Percentiles rank a stretch among this genome's conserved stretches.
Evolutionary conservation across 352 stramenopile genomes (phyloP).

Genomic region (Phytophthora idaei): DNA sequence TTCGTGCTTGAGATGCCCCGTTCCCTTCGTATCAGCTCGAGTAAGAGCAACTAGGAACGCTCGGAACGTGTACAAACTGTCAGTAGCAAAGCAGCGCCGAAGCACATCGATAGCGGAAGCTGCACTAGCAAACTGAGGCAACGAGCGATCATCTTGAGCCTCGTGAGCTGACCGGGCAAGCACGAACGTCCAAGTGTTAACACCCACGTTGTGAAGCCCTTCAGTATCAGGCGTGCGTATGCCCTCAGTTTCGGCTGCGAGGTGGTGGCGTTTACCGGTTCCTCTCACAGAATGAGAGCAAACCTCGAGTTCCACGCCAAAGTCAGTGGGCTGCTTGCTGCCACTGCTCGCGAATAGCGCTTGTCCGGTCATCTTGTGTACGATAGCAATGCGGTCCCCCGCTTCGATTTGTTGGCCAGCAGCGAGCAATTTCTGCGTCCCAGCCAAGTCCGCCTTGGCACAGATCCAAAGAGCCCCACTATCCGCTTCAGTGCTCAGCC

Average conservation of each 20-base stretch:
- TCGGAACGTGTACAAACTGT: slow-evolving; percentile 73
- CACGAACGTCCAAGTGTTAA: slow-evolving; percentile 76
- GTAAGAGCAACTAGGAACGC: slow-evolving; percentile 48
- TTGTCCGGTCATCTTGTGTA: slow-evolving; percentile 89
- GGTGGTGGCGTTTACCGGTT: slow-evolving; percentile 73
- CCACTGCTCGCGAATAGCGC: slow-evolving; percentile 55
- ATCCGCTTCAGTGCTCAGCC: slow-evolving; percentile 64
- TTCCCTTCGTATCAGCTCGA: slow-evolving; percentile 47
- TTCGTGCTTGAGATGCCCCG: slow-evolving; percentile 69
- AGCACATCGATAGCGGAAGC: slow-evolving; percentile 53
- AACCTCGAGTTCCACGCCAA: slow-evolving; percentile 82
- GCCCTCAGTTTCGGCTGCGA: slow-evolving; percentile 60
- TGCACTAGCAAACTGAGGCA: slow-evolving; percentile 51
- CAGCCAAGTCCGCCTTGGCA: slow-evolving; percentile 59
- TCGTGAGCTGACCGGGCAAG: slow-evolving; percentile 45
- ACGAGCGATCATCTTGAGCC: slow-evolving; percentile 48
- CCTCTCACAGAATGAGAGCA: slow-evolving; percentile 50
- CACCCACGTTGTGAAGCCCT: slow-evolving; percentile 43
- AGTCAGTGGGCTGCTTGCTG: slow-evolving; percentile 78
- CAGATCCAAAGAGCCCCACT: slow-evolving; percentile 80
- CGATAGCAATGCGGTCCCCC: slow-evolving; percentile 60
- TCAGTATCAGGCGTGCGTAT: slow-evolving; percentile 75
- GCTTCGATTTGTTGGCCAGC: slow-evolving; percentile 45
- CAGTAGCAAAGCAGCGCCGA: slow-evolving; percentile 54
- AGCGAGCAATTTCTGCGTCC: slow-evolving; percentile 75